A percentile compares a stretch with the other conserved stretches of the same genome.
These are phyloP conservation scores for Taiwanofungus camphoratus DNA, from an alignment of 1,284 basidiomycete species.

Conservation along the genomic window DNA sequence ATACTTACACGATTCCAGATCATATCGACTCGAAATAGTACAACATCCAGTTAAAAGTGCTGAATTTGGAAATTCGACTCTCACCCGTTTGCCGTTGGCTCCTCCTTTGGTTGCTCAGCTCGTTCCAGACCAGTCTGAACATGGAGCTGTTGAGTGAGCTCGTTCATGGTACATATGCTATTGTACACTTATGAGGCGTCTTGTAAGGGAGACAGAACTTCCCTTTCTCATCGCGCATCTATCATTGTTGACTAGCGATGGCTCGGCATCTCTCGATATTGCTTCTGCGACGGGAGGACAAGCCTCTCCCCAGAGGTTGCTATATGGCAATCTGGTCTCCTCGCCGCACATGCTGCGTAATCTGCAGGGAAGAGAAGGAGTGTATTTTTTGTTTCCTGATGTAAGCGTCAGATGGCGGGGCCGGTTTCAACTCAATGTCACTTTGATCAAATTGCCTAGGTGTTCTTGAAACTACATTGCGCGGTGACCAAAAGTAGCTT, in stretches of 20 bases:
- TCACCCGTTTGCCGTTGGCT: slow-evolving; percentile 77
- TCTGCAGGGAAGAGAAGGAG: slow-evolving; percentile 67
- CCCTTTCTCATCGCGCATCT: slow-evolving; percentile 81
- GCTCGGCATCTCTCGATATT: slow-evolving; percentile 50
- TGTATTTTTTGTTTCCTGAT: slow-evolving; percentile 88
- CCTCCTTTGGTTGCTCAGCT: slow-evolving; percentile 79
- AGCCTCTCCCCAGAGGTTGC: slow-evolving; percentile 47
- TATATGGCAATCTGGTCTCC: slow-evolving; percentile 83
- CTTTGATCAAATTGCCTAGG: slow-evolving; percentile 73
- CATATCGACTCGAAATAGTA: slow-evolving; percentile 71
- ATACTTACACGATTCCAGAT: slow-evolving; percentile 31
- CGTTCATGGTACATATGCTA: slow-evolving; percentile 7
- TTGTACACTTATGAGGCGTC: slow-evolving; percentile 22
- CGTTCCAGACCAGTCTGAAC: slow-evolving; percentile 64
- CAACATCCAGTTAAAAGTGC: slow-evolving; percentile 77
- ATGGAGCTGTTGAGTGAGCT: slow-evolving; percentile 64
- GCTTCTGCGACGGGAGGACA: slow-evolving; percentile 41
- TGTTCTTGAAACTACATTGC: slow-evolving; percentile 21
- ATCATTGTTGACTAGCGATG: slow-evolving; percentile 63
- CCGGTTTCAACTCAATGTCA: slow-evolving; percentile 70
- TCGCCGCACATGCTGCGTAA: slow-evolving; percentile 75
- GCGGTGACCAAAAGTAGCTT: too few relatives aligned
- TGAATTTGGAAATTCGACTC: slow-evolving; percentile 67
- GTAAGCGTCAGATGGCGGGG: slow-evolving; percentile 78
- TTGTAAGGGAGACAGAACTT: slow-evolving; percentile 64